phyloP scores from a whole-genome alignment of 2,329 filamentous ascomycete genomes.

The Arthroderma sp. region DNA sequence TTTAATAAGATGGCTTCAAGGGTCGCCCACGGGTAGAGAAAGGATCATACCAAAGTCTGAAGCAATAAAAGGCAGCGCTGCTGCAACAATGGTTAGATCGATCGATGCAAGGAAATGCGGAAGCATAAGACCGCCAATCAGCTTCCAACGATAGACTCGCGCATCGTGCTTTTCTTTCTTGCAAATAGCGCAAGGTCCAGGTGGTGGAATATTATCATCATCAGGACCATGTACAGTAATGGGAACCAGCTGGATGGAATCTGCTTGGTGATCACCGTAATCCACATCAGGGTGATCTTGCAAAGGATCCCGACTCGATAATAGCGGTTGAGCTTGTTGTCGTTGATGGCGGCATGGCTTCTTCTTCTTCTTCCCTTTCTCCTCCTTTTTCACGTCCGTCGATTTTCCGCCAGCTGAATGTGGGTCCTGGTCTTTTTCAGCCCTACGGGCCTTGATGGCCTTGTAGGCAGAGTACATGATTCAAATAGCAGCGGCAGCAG shows the following conservation, averaged over 20 bases:
- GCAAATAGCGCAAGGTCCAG: slow-evolving; percentile 13
- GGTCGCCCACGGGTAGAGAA: too few species aligned
- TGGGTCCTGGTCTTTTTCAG: background rate
- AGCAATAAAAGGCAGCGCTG: slow-evolving; percentile 49
- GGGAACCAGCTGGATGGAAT: background rate
- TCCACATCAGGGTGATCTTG: background rate
- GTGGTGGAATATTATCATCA: background rate
- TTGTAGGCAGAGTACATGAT: background rate
- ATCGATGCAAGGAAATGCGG: slow-evolving; percentile 51
- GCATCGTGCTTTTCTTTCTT: slow-evolving; percentile 22
- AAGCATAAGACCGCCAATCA: slow-evolving; percentile 45
- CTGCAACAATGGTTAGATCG: slow-evolving; percentile 52
- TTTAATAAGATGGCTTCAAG: too few species aligned
- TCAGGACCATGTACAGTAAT: background rate
- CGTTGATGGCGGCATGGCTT: slow-evolving; percentile 10
- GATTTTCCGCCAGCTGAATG: too few species aligned
- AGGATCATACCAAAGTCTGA: slow-evolving; percentile 44
- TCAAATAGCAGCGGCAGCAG: too few species aligned
- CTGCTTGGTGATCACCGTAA: background rate
- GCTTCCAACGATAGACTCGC: slow-evolving; percentile 43
- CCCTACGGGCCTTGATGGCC: slow-evolving; percentile 2
- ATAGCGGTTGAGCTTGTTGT: background rate
- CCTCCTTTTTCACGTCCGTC: background rate
- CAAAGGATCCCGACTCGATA: background rate
- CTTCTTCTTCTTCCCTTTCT: slow-evolving; percentile 6